A percentile compares a stretch with the other conserved stretches of the same genome.
These are phyloP conservation scores for Rhizoclosmatium sp. DNA, from an alignment of 192 early-diverging fungal species.

Conservation along the genomic window DNA sequence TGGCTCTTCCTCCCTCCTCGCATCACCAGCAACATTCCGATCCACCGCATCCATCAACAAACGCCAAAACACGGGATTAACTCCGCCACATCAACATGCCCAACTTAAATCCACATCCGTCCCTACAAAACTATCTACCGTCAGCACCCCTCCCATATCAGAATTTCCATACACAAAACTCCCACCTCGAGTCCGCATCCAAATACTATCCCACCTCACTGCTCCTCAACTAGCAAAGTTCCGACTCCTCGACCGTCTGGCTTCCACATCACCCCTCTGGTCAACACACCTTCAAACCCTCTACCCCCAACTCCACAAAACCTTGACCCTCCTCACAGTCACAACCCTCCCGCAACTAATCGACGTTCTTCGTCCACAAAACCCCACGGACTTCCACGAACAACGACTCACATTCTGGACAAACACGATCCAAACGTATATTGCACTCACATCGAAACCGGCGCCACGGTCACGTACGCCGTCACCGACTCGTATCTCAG, in stretches of 20 bases:
- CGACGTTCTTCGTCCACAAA: slow-evolving; percentile 8
- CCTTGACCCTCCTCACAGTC: background rate
- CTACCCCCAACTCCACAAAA: background rate
- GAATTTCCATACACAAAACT: slow-evolving; percentile 7
- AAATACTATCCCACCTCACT: slow-evolving; percentile 1
- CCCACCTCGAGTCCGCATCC: slow-evolving; percentile 1
- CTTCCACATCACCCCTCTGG: slow-evolving; percentile 11
- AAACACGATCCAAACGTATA: background rate
- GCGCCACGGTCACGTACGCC: background rate
- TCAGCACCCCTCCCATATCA: background rate
- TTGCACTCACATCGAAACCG: background rate
- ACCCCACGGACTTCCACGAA: background rate
- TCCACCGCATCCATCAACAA: background rate
- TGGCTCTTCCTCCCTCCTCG: background rate
- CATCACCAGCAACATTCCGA: background rate
- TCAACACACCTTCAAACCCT: background rate
- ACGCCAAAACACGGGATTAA: background rate
- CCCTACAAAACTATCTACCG: background rate
- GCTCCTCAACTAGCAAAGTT: slow-evolving; percentile 11
- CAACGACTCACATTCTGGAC: slow-evolving; percentile 8
- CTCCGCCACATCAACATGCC: background rate
- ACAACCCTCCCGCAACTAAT: background rate
- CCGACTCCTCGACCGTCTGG: slow-evolving; percentile 4
- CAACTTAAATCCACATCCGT: background rate
- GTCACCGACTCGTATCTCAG: background rate